Evolutionary conservation across 345 rosid species (phyloP), one percentile per base, ranked within the genome.

Genomic region (Ceriops decandra): DNA sequence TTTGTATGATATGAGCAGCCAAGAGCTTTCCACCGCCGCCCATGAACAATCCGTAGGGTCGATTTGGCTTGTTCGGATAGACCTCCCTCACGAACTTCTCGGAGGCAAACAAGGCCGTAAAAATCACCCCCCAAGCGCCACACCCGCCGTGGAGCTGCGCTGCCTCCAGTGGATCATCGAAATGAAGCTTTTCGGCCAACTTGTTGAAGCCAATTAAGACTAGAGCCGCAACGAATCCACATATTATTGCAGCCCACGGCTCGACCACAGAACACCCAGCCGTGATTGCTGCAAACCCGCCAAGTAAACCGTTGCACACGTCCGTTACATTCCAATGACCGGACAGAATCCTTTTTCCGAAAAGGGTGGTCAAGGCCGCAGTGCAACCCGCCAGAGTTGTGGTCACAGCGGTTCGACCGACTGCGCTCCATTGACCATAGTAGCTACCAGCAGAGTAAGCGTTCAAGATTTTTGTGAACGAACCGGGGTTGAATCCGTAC

Each of bases 61-160:
- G 75, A 5, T 60, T 82, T 27, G 71, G 69, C 28, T 0, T 72
- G 2, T 16, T 35, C 6, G 85, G 77, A 62, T 90, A 93, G 2
- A 90, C 85, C 66, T 90, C 82, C 28, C 63, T 72, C 22, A 89
- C 84, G 28, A 74, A 90, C 64, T 77, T 81, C 72, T 90, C 52
- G 0, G 63, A 70, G 0, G 97, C 98, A 63, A 93, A 88, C 19
- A 93, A 71, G n/a, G 87, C 96, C 0, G 96, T 91, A 77, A 93
- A 93, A 57, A 93, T 70, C 31, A 93, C 68, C 0, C 98, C 98
- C 97, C 97, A 93, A 0, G 87, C 83, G 1, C 98, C 98, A 11
- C 98, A 93, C 2, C 98, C 98, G 19, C 98, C 98, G 22, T 93
- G 98, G 16, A 93, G 73, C 73, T 93, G 97, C 0, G 98, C 92